Percentiles rank a stretch among this genome's conserved stretches.
Evolutionary conservation across 2,329 filamentous ascomycete genomes (phyloP).

Genomic region (Aspergillus latus): DNA sequence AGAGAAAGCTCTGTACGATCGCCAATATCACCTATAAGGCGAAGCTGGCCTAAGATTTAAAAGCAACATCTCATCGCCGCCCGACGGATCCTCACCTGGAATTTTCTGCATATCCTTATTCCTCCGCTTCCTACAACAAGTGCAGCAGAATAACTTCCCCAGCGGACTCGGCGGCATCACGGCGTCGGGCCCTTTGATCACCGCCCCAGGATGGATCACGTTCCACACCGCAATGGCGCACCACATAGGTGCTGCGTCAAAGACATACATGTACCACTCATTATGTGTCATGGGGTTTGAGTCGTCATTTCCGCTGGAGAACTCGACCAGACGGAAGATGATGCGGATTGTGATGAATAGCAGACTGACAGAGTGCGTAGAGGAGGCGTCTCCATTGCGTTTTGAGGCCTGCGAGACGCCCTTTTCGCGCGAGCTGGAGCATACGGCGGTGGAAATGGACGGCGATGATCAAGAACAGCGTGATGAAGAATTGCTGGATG

Average conservation of each 20-base stretch:
- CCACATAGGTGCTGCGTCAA: slow-evolving; percentile 45
- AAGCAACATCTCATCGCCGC: background rate
- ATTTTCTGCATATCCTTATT: background rate
- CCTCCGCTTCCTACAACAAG: background rate
- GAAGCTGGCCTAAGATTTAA: background rate
- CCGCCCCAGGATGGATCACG: slow-evolving; percentile 38
- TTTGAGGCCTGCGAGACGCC: background rate
- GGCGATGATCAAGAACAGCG: background rate
- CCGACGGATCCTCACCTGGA: background rate
- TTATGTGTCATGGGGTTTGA: slow-evolving; percentile 41
- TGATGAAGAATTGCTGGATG: background rate
- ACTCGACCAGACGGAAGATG: slow-evolving; percentile 61
- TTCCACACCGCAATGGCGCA: slow-evolving; percentile 38
- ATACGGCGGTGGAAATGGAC: background rate
- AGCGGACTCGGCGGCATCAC: slow-evolving; percentile 26
- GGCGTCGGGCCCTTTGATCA: slow-evolving; percentile 31
- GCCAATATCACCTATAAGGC: background rate
- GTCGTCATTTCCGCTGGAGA: slow-evolving; percentile 46
- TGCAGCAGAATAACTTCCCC: slow-evolving; percentile 12
- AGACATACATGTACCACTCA: slow-evolving; percentile 40
- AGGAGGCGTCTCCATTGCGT: background rate
- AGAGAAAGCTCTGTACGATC: background rate
- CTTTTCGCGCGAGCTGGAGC: background rate
- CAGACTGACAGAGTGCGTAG: background rate
- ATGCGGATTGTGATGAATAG: slow-evolving; percentile 51